These are phyloP conservation scores for Zostera marina DNA, from an alignment of 116 monocot species.

Conservation along the genomic window DNA sequence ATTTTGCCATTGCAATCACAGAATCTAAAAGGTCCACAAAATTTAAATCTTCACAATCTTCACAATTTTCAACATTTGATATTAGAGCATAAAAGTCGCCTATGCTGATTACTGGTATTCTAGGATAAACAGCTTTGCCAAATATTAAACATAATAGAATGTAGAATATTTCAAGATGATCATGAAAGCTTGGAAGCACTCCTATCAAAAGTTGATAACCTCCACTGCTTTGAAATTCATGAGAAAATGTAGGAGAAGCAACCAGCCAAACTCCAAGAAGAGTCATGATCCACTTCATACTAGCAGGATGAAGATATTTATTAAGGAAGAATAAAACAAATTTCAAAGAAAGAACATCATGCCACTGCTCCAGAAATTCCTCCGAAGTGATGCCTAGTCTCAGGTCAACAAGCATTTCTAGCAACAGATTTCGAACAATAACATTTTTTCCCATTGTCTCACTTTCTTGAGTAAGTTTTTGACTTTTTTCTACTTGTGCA, in stretches of 20 bases:
- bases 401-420: conserved; percentile 96
- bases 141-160: conserved; percentile 91
- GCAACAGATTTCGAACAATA: conserved; percentile 91
- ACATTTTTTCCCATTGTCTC: conserved; percentile 97
- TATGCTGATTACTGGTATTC: conserved; percentile 92
- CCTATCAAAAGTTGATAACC: conserved; percentile 64
- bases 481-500: conserved; percentile 23
- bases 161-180: conserved; percentile 96
- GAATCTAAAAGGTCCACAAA: conserved; percentile 95
- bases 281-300: conserved; percentile 99
- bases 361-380: conserved; percentile 95
- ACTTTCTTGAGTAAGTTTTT: too few species aligned
- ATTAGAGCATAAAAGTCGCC: conserved; percentile 90
- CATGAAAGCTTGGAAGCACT: conserved; percentile 85
- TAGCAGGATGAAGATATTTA: conserved; percentile 93
- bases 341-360: conserved; percentile 93
- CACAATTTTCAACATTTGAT: conserved; percentile 74
- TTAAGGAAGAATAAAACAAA: conserved; percentile 95
- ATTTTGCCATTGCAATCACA: conserved; percentile 82
- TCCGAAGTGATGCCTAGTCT: conserved; percentile 78
- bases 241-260: conserved; percentile 77
- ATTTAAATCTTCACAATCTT: conserved; percentile 65
- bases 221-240: conserved; percentile 69
- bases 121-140: conserved; percentile 87
- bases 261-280: conserved; percentile 89